These are phyloP conservation scores for Rhodotorula sp. DNA, from an alignment of 1,284 basidiomycete genomes.

Conservation along the genomic window DNA sequence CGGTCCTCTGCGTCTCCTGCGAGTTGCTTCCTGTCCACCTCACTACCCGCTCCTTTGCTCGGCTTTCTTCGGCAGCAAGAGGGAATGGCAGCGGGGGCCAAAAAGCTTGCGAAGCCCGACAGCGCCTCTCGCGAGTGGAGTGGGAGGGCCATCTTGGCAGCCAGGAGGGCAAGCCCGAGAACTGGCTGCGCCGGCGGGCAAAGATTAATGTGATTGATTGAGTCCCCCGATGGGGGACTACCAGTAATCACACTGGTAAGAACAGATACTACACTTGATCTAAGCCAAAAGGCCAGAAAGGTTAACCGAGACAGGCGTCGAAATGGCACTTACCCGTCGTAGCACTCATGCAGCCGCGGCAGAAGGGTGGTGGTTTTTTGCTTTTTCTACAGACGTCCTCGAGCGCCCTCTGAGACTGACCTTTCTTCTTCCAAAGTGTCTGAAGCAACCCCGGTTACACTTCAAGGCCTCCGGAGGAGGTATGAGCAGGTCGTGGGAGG, in stretches of 20 bases:
- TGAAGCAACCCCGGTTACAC: no score
- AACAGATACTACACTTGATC: constrained; percentile 96
- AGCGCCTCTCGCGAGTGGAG: constrained; percentile 32
- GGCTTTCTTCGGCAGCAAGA: no score
- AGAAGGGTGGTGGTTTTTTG: no score
- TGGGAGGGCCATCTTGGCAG: constrained; percentile 34
- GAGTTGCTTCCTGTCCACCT: no score
- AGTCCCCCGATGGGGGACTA: constrained; percentile 40
- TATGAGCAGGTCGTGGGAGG: no score
- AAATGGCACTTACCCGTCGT: not conserved
- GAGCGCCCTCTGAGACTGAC: no score
- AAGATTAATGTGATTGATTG: constrained; percentile 43
- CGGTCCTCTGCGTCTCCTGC: no score
- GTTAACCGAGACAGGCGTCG: not conserved
- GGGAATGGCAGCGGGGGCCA: not conserved
- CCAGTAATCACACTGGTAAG: constrained; percentile 58
- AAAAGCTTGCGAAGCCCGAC: constrained; percentile 23
- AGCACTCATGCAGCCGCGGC: no score
- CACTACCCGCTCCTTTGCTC: no score
- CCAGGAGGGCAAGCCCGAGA: constrained; percentile 37
- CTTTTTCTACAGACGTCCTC: no score
- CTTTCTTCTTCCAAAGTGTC: no score
- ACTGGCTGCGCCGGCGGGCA: constrained; percentile 34
- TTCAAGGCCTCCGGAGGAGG: no score
- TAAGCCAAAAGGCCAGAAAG: constrained; percentile 87